These are phyloP conservation scores for Cercophora sp. DNA, from an alignment of 495 filamentous ascomycete species.

Conservation along the genomic window DNA sequence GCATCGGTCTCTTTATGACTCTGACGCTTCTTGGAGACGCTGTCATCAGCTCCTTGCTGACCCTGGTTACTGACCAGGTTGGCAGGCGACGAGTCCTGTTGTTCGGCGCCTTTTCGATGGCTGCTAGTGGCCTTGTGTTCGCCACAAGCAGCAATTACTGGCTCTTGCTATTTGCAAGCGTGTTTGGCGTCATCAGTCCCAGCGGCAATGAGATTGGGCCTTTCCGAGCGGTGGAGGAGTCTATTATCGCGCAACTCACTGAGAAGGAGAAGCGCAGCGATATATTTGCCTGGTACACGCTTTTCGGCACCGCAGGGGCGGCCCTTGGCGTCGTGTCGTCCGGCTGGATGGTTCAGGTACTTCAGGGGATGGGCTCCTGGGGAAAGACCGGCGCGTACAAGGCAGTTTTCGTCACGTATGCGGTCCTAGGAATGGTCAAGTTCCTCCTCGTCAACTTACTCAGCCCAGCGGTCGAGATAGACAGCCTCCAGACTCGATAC, in stretches of 20 bases:
- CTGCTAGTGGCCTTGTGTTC: conserved; percentile 63
- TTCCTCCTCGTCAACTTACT: conserved; percentile 55
- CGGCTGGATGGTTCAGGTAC: conserved; percentile 59
- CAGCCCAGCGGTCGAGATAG: conserved; percentile 58
- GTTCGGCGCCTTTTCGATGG: conserved; percentile 66
- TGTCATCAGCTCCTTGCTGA: conserved; percentile 68
- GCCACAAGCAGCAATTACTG: conserved; percentile 66
- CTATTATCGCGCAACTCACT: conserved; percentile 68
- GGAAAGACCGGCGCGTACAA: conserved; percentile 59
- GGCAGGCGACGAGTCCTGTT: conserved; percentile 68
- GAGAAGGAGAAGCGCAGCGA: conserved; percentile 58
- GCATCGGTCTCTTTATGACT: conserved; percentile 86
- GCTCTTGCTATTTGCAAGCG: conserved; percentile 66
- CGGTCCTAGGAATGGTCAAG: conserved; percentile 64
- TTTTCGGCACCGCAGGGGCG: conserved; percentile 65
- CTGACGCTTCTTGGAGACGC: conserved; percentile 79
- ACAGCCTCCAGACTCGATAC: conserved; percentile 18
- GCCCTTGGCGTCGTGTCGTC: conserved; percentile 62
- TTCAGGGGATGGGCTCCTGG: conserved; percentile 49
- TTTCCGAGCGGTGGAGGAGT: conserved; percentile 81
- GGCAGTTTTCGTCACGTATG: conserved; percentile 66
- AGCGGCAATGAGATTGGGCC: conserved; percentile 78
- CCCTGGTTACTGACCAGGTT: conserved; percentile 68
- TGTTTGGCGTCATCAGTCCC: conserved; percentile 79
- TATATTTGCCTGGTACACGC: conserved; percentile 79